Base-by-base conservation (phyloP, 768 basidiomycete species). In the Filobasidium floriforme region DNA sequence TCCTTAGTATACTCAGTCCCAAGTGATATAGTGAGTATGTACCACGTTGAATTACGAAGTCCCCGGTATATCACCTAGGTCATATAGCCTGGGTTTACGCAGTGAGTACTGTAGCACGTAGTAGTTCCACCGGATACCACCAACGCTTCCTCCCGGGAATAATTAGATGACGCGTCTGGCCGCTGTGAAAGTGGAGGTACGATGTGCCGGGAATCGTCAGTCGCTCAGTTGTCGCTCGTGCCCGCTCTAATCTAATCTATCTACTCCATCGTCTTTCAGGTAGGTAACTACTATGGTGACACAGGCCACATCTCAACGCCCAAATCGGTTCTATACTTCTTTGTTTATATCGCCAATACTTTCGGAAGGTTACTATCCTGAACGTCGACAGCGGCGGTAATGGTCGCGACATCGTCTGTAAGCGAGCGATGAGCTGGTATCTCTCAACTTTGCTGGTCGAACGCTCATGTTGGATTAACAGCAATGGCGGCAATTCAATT, bases 401-500 rank as follows among this genome's bases (percentile, higher is more conserved):
- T 37, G 32, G 32, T 37, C 32, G 32, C 32, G 32, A 37, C 32
- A 37, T 37, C 32, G 32, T 49, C 46, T 18, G 46, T 49, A 15
- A 49, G 46, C 22, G 5, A 15, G 22, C 12, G 22, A 49, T 49
- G 46, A 49, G 46, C 46, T 49, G 2, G 22, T 18, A 5, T n/a
- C n/a, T n/a, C n/a, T 22, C 22, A 15, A 6, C 46, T 3, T 22
- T 49, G 46, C 22, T 22, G 15, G 46, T 14, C 4, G 6, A 22
- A 49, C 18, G 46, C 46, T 37, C 9, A 37, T 37, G 9, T 9
- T 9, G 32, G 32, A 37, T 9, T 37, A 14, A 5, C 46, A 57
- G 28, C 76, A 93, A 89, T 90, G 88, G 86, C 84, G 88, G 60
- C 89, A 92, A 74, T 94, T 94, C 80, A 82, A 86, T 2, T 96